These are phyloP conservation scores for Tolypocladium album DNA, from an alignment of 2,329 filamentous ascomycete genomes.

Conservation along the genomic window DNA sequence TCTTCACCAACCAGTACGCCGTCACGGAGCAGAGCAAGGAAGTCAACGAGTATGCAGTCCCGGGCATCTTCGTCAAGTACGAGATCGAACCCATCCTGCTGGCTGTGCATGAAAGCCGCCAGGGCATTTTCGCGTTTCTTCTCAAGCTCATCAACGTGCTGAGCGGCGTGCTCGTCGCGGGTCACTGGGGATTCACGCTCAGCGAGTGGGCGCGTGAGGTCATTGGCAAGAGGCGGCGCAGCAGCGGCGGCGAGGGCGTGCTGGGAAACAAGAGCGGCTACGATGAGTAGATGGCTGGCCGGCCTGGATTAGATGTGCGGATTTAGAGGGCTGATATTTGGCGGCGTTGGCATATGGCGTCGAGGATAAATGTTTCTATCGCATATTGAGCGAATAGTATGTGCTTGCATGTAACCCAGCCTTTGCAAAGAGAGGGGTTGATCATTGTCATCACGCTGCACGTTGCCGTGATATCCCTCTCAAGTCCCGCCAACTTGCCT, in stretches of 20 bases:
- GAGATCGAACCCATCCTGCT: slow-evolving; percentile 94
- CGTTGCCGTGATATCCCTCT: background rate
- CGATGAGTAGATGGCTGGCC: slow-evolving; percentile 6
- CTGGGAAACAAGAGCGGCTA: slow-evolving; percentile 35
- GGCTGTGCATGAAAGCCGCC: slow-evolving; percentile 71
- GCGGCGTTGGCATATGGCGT: background rate
- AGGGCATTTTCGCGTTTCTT: slow-evolving; percentile 61
- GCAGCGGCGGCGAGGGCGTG: slow-evolving; percentile 35
- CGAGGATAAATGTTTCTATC: background rate
- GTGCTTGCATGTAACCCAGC: background rate
- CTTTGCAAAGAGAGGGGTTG: background rate
- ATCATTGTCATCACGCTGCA: background rate
- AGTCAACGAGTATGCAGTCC: slow-evolving; percentile 60
- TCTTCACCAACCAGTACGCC: slow-evolving; percentile 96
- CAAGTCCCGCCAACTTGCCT: background rate
- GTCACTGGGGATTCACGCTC: slow-evolving; percentile 86
- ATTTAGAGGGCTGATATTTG: background rate
- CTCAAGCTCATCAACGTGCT: slow-evolving; percentile 85
- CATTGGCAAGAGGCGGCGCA: slow-evolving; percentile 35
- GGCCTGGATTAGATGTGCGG: background rate
- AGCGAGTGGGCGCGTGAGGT: slow-evolving; percentile 60
- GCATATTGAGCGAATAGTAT: background rate
- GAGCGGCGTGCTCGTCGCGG: slow-evolving; percentile 81
- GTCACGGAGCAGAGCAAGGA: slow-evolving; percentile 77
- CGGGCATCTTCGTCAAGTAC: slow-evolving; percentile 96